phyloP scores from a whole-genome alignment of 148 eudicot species.

The Rhododendron williamsianum region DNA sequence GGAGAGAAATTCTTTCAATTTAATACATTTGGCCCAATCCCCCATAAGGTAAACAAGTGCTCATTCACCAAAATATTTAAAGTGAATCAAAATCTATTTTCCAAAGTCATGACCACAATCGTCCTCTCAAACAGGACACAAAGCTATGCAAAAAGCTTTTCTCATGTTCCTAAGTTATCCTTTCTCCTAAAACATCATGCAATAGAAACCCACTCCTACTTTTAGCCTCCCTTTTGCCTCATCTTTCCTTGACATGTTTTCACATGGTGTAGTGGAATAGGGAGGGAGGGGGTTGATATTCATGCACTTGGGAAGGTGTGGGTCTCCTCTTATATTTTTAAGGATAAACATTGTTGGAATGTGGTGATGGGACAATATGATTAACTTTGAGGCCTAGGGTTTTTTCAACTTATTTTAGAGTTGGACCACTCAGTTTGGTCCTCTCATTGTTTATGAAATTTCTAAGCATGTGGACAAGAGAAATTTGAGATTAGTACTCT shows the following conservation, averaged over 20 bases:
- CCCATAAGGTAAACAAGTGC: neutral
- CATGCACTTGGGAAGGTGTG: constrained; percentile 26
- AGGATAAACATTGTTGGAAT: constrained; percentile 24
- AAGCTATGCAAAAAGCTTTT: neutral
- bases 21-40: neutral
- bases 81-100: neutral
- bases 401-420: constrained; percentile 16
- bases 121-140: constrained; percentile 13
- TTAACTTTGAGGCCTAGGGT: constrained; percentile 14
- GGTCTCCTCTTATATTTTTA: constrained; percentile 2
- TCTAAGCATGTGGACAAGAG: constrained; percentile 17
- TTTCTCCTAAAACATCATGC: constrained; percentile 15
- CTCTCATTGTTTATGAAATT: constrained; percentile 5
- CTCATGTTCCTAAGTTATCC: constrained; percentile 10
- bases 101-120: constrained; percentile 6
- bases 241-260: constrained; percentile 48
- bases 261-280: constrained; percentile 18
- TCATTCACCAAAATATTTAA: constrained; percentile 2
- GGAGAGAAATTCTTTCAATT: neutral
- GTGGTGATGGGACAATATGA: constrained; percentile 32
- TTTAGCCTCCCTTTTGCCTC: constrained; percentile 48
- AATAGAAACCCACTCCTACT: constrained; percentile 16
- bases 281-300: constrained; percentile 8
- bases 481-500: neutral
- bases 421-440: constrained; percentile 19